Percentiles rank a stretch among this genome's conserved stretches.
Evolutionary conservation across 352 stramenopile genomes (phyloP).

Genomic region (Phytophthora sojae): DNA sequence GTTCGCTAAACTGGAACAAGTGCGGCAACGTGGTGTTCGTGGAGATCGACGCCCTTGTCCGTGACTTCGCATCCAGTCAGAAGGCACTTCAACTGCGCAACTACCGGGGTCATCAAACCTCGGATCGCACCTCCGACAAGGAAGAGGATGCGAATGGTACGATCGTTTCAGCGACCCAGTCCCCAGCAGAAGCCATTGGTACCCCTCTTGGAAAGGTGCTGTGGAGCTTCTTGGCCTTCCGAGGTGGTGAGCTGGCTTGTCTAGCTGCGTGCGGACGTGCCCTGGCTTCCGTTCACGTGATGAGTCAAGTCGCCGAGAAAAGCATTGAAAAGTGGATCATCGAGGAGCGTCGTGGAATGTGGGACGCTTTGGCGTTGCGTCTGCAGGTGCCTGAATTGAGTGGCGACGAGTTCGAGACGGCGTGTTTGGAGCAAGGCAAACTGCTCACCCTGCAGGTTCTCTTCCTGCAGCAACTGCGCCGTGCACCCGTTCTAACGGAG

Average conservation of each 20-base stretch:
- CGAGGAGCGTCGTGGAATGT: slow-evolving; percentile 71
- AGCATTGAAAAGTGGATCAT: slow-evolving; percentile 90
- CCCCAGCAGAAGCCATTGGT: slow-evolving; percentile 63
- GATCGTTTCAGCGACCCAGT: slow-evolving; percentile 19
- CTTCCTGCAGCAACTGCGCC: slow-evolving; percentile 76
- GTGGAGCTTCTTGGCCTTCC: slow-evolving; percentile 85
- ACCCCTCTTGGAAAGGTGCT: slow-evolving; percentile 68
- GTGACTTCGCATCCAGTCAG: slow-evolving; percentile 77
- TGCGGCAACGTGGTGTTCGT: slow-evolving; percentile 87
- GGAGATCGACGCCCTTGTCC: slow-evolving; percentile 80
- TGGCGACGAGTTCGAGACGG: slow-evolving; percentile 78
- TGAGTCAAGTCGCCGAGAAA: slow-evolving; percentile 82
- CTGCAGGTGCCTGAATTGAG: slow-evolving; percentile 85
- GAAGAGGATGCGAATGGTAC: slow-evolving; percentile 24
- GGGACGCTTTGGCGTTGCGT: slow-evolving; percentile 63
- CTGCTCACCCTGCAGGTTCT: slow-evolving; percentile 82
- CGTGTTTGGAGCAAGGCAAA: slow-evolving; percentile 76
- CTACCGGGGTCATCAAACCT: slow-evolving; percentile 24
- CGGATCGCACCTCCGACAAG: slow-evolving; percentile 23
- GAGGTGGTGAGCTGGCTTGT: slow-evolving; percentile 80
- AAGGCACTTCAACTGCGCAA: slow-evolving; percentile 46
- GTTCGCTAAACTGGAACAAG: slow-evolving; percentile 78
- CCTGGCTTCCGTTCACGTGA: slow-evolving; percentile 83
- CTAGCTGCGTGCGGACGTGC: slow-evolving; percentile 74
- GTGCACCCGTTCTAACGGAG: slow-evolving; percentile 70